Evolutionary conservation across 345 rosid species (phyloP).

Genomic region (Aurinia saxatilis): DNA sequence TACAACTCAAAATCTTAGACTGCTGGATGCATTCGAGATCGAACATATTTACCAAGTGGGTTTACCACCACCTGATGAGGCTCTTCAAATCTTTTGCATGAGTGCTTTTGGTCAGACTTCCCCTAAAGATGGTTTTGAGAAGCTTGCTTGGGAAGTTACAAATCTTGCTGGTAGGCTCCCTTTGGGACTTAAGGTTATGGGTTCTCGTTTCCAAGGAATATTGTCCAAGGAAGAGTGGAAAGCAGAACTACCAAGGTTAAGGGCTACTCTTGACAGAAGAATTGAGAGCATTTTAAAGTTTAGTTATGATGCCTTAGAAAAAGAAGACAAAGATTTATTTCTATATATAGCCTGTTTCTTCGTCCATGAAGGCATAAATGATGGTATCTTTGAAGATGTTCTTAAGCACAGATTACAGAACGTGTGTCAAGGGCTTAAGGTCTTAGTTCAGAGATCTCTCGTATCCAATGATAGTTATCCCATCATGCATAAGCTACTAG

Average conservation of each 20-base stretch:
- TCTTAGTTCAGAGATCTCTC: background rate
- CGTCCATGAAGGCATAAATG: constrained; percentile 12
- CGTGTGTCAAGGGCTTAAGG: background rate
- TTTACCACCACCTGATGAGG: background rate
- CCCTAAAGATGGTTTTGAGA: background rate
- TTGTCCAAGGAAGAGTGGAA: constrained; percentile 1
- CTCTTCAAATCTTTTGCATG: background rate
- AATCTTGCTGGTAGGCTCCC: constrained; percentile 16
- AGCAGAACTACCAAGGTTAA: background rate
- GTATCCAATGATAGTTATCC: background rate
- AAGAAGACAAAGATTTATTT: too few species aligned
- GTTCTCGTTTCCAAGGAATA: background rate
- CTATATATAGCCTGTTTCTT: background rate
- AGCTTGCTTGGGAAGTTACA: background rate
- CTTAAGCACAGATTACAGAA: background rate
- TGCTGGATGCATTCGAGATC: background rate
- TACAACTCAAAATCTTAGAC: background rate
- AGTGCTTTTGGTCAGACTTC: background rate
- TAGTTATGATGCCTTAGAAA: too few species aligned
- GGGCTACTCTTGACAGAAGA: background rate
- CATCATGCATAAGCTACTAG: constrained; percentile 18
- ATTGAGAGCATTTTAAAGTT: background rate
- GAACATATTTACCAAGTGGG: background rate
- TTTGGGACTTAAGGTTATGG: constrained; percentile 24
- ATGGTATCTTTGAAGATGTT: background rate